A percentile compares a stretch with the other conserved stretches of the same genome.
Conservation (phyloP, 208 protist species). For the Trypanosoma caninum region DNA sequence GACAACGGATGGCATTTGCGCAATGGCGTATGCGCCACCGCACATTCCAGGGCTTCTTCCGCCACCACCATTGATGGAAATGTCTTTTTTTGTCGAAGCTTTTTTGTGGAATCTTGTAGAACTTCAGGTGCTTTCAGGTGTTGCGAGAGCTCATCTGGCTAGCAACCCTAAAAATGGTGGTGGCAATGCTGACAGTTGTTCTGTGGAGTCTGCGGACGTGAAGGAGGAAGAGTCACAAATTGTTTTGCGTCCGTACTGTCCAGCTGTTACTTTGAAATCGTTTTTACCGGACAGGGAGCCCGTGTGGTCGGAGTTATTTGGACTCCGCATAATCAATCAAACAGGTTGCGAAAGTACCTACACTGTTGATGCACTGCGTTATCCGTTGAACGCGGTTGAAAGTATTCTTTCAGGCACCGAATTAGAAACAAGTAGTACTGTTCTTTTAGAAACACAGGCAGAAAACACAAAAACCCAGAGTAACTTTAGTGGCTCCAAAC, state of each 20-base stretch:
- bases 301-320: constrained; percentile 35
- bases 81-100: constrained; percentile 9
- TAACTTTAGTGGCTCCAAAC: no score
- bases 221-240: no score
- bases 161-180: neutral
- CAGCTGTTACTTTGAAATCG: constrained; percentile 32
- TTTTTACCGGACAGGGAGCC: constrained; percentile 56
- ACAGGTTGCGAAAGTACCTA: constrained; percentile 63
- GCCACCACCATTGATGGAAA: constrained; percentile 19
- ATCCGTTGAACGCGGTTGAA: constrained; percentile 13
- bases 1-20: neutral
- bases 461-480: no score
- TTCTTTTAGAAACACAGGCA: no score
- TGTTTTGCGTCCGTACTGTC: constrained; percentile 41
- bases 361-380: constrained; percentile 32
- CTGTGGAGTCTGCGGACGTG: neutral
- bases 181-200: no score
- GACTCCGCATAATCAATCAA: constrained; percentile 45
- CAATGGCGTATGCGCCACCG: constrained; percentile 15
- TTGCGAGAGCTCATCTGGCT: neutral
- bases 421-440: neutral
- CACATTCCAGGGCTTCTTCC: constrained; percentile 6
- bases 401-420: neutral
- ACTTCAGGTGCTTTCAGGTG: constrained; percentile 1
- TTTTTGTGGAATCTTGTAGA: constrained; percentile 29